phyloP scores from a whole-genome alignment of 139 green algal genomes.

The Micromonas commoda region DNA sequence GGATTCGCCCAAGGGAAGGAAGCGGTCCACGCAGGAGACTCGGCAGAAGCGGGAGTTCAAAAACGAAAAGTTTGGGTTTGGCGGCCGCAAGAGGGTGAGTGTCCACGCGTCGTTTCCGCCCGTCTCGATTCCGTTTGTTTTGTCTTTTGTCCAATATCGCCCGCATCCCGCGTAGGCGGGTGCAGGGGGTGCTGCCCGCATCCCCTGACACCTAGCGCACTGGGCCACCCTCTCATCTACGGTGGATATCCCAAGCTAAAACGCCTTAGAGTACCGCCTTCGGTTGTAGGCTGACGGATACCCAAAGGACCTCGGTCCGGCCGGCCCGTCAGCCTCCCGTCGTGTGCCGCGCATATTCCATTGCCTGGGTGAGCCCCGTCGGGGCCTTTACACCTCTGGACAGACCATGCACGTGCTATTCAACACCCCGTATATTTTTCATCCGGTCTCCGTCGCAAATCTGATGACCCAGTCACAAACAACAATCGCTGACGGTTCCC shows the following conservation, averaged over 20 bases:
- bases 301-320: no score
- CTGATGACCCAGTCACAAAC: neutral
- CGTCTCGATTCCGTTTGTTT: neutral
- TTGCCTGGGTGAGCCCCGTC: constrained; percentile 25
- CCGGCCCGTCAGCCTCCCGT: constrained; percentile 15
- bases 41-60: constrained; percentile 31
- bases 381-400: constrained; percentile 21
- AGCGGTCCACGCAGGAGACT: neutral
- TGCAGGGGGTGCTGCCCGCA: constrained; percentile 22
- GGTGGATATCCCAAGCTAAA: constrained; percentile 22
- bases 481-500: neutral
- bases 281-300: constrained; percentile 23
- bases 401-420: constrained; percentile 24
- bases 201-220: neutral
- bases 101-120: neutral
- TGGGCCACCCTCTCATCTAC: constrained; percentile 10
- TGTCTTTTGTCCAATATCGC: neutral
- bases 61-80: constrained; percentile 61
- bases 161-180: neutral
- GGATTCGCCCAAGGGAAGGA: constrained; percentile 4
- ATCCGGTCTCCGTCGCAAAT: neutral
- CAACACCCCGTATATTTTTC: neutral
- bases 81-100: constrained; percentile 62
- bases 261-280: constrained; percentile 19
- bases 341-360: constrained; percentile 20